A percentile compares a stretch with the other conserved stretches of the same genome.
Conservation (phyloP, 108 stramenopile genomes). For the Conticribra guillardii region DNA sequence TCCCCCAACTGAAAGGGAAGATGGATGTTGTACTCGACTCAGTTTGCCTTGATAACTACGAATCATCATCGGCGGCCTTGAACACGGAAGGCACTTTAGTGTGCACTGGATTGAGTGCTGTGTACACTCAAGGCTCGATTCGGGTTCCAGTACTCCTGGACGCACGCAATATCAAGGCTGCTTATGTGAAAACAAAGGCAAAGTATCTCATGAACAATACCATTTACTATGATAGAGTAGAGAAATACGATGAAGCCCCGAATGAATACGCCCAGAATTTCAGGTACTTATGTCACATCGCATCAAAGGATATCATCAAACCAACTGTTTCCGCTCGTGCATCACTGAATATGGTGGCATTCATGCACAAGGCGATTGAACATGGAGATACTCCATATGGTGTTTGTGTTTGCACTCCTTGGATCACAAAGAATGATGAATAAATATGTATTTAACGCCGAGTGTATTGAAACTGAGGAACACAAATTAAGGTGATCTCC, state of each 20-base stretch:
- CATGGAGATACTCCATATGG: conserved; percentile 57
- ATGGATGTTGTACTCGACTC: conserved; percentile 77
- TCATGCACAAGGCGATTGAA: conserved; percentile 60
- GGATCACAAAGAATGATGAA: conserved; percentile 32
- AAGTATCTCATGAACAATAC: conserved; percentile 53
- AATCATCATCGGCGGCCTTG: conserved; percentile 45
- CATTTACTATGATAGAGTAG: conserved; percentile 52
- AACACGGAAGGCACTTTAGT: conserved; percentile 50
- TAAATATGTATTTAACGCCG: not conserved
- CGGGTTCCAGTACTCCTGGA: conserved; percentile 50
- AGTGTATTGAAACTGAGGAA: too few relatives aligned
- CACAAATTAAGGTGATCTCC: too few relatives aligned
- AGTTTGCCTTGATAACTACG: conserved; percentile 52
- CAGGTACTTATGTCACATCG: conserved; percentile 57
- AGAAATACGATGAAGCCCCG: conserved; percentile 50
- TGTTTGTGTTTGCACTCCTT: conserved; percentile 68
- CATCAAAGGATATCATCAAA: conserved; percentile 57
- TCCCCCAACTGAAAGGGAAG: conserved; percentile 50
- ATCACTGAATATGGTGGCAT: conserved; percentile 57
- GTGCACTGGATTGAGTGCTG: conserved; percentile 57
- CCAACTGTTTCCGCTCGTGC: conserved; percentile 64
- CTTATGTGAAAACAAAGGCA: conserved; percentile 43
- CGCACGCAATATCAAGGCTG: conserved; percentile 41
- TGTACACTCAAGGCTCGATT: conserved; percentile 49
- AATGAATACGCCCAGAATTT: conserved; percentile 54